phyloP scores from a whole-genome alignment of 1,284 basidiomycete species.

The Fomes fomentarius region DNA sequence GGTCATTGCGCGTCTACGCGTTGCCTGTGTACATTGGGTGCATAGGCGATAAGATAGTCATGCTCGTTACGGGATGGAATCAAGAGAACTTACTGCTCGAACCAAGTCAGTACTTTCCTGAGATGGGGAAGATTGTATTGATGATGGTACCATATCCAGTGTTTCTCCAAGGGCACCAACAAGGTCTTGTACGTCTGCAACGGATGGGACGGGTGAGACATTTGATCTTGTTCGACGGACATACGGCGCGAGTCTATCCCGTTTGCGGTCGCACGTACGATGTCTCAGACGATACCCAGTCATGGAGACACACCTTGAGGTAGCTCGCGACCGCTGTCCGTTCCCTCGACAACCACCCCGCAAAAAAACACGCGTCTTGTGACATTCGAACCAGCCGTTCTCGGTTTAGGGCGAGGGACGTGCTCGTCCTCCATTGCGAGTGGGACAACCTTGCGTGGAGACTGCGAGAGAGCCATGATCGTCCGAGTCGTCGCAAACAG shows the following conservation, averaged over 20 bases:
- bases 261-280: neutral
- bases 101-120: slow-evolving; percentile 15
- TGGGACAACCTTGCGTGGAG: slow-evolving; percentile 74
- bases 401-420: slow-evolving; percentile 37
- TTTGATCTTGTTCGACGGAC: neutral
- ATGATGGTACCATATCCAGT: slow-evolving; percentile 43
- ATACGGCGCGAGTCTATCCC: neutral
- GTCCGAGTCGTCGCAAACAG: neutral
- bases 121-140: slow-evolving; percentile 19
- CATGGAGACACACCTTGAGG: slow-evolving; percentile 59
- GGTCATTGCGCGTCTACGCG: slow-evolving; percentile 60
- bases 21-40: slow-evolving; percentile 11
- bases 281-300: neutral
- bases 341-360: slow-evolving; percentile 80
- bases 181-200: slow-evolving; percentile 75
- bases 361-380: slow-evolving; percentile 81
- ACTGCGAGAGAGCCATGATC: slow-evolving; percentile 49
- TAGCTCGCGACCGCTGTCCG: slow-evolving; percentile 65
- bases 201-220: slow-evolving; percentile 1
- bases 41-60: neutral
- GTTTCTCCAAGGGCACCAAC: slow-evolving; percentile 75
- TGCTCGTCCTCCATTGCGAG: slow-evolving; percentile 66
- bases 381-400: slow-evolving; percentile 36
- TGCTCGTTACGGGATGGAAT: too few species aligned
- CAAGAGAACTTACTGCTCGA: slow-evolving; percentile 19